Evolutionary conservation across 208 protist genomes (phyloP).

Genomic region (Angomonas ambiguus): DNA sequence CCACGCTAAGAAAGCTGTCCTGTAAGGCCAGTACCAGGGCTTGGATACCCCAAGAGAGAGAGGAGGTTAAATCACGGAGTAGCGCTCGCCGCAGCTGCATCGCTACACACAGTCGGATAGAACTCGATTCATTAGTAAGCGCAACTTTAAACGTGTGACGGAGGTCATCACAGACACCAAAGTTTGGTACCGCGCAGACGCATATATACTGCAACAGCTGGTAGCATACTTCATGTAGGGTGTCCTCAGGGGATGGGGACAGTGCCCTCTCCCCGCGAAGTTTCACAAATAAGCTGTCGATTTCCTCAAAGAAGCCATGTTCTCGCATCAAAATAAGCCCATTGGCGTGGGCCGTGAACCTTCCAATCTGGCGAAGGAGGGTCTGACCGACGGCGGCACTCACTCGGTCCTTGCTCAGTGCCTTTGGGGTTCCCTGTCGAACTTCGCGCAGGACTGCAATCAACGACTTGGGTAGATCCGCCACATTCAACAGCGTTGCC

Average conservation of each 20-base stretch:
- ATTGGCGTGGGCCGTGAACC: constrained; percentile 69
- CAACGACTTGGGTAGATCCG: constrained; percentile 46
- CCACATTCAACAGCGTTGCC: constrained; percentile 40
- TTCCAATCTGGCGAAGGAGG: constrained; percentile 74
- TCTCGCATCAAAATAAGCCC: constrained; percentile 79
- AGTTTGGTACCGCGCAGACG: constrained; percentile 83
- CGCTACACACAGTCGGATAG: constrained; percentile 75
- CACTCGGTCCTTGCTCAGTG: constrained; percentile 48
- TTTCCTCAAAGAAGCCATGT: constrained; percentile 52
- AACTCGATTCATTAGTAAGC: constrained; percentile 48
- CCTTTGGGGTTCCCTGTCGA: constrained; percentile 32
- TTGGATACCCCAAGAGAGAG: constrained; percentile 86
- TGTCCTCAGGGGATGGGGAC: constrained; percentile 30
- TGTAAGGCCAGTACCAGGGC: constrained; percentile 71
- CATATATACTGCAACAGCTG: constrained; percentile 70
- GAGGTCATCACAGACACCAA: constrained; percentile 87
- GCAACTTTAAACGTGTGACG: constrained; percentile 62
- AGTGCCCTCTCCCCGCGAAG: constrained; percentile 50
- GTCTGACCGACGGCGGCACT: constrained; percentile 57
- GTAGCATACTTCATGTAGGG: constrained; percentile 72
- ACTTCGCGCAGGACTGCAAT: constrained; percentile 67
- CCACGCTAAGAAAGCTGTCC: constrained; percentile 70
- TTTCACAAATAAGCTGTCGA: constrained; percentile 68
- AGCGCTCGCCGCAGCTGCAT: constrained; percentile 70
- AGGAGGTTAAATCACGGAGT: constrained; percentile 81